Conservation (phyloP, 2,329 filamentous ascomycete species). For the Phialophora expanda region DNA sequence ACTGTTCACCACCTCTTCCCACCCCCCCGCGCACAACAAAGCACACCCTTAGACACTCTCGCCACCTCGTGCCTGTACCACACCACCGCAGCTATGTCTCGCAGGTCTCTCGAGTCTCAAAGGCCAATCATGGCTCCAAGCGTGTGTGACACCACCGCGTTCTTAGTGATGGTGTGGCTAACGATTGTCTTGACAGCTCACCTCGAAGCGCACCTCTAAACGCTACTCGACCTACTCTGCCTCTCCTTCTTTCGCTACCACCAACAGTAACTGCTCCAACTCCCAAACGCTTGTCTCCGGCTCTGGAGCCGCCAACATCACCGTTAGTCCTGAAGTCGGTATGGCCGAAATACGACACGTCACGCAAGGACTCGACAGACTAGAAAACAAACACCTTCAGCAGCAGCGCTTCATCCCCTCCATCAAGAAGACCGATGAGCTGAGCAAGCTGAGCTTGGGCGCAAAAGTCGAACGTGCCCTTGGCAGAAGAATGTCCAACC, state of each 20-base stretch:
- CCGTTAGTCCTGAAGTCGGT: slow-evolving; percentile 45
- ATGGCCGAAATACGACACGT: slow-evolving; percentile 74
- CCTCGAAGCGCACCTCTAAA: slow-evolving; percentile 57
- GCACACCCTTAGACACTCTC: not conserved
- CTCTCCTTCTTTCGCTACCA: slow-evolving; percentile 54
- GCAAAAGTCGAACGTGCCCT: slow-evolving; percentile 90
- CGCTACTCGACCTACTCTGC: slow-evolving; percentile 60
- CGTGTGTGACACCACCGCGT: slow-evolving; percentile 45
- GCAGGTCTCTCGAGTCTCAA: slow-evolving; percentile 58
- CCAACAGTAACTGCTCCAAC: slow-evolving; percentile 47
- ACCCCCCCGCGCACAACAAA: not conserved
- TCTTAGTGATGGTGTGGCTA: not conserved
- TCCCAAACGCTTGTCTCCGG: slow-evolving; percentile 26
- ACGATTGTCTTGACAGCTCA: slow-evolving; percentile 31
- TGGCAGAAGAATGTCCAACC: slow-evolving; percentile 80
- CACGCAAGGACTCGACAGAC: slow-evolving; percentile 78
- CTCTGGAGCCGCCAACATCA: slow-evolving; percentile 28
- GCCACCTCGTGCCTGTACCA: not conserved
- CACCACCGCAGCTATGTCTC: slow-evolving; percentile 42
- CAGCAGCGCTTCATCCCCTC: slow-evolving; percentile 80
- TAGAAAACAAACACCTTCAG: slow-evolving; percentile 85
- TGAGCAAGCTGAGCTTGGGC: slow-evolving; percentile 84
- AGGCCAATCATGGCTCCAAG: slow-evolving; percentile 62
- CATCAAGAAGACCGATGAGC: slow-evolving; percentile 78
- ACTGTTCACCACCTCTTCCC: not conserved